Evolutionary conservation across 495 filamentous ascomycete genomes (phyloP), one percentile per base, ranked within the genome.

Genomic region (Penicillium samsonianum): DNA sequence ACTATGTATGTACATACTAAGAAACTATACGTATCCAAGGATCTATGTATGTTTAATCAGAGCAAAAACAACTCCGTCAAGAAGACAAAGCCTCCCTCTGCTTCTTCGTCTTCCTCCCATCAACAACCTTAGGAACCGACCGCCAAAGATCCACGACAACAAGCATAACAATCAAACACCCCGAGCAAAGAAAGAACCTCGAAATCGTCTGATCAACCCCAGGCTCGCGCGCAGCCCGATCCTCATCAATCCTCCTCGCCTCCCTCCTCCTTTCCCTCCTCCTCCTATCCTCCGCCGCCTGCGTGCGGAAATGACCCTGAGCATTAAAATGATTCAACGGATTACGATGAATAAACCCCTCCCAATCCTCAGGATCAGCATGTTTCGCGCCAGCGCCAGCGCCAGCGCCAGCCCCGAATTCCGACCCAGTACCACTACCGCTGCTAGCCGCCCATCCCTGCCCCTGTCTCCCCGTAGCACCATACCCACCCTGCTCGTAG

Each of bases 401-500:
- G n/a, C 40, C 58, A 42, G 71, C 68, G 4, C 70, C 74, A 47
- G 64, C 65, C n/a, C 73, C 70, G 60, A 38, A 38, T 2, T n/a
- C 35, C 35, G 69, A 70, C 12, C 69, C 71, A n/a, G 62, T 63
- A 7, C 45, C 44, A 14, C 42, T 20, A 7, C 50, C 44, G 8
- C 42, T 20, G 4, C 50, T 47, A 26, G 37, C 28, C 11, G 47
- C 30, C 22, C 22, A 55, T 16, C 43, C 51, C 4, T 50, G 61
- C 23, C 51, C 53, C 44, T 50, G 62, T 12, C 67, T 43, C 16
- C 61, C 72, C 48, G 63, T 61, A 5, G 8, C 43, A 20, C 76
- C 77, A 57, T 73, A 79, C 30, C 90, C 92, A 1, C 91, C 92
- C 51, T 80, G 84, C 17, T 83, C 79, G 69, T 88, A 96, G 72